Base-by-base conservation (phyloP, 192 early-diverging fungal species). In the Entomortierella lignicola region DNA sequence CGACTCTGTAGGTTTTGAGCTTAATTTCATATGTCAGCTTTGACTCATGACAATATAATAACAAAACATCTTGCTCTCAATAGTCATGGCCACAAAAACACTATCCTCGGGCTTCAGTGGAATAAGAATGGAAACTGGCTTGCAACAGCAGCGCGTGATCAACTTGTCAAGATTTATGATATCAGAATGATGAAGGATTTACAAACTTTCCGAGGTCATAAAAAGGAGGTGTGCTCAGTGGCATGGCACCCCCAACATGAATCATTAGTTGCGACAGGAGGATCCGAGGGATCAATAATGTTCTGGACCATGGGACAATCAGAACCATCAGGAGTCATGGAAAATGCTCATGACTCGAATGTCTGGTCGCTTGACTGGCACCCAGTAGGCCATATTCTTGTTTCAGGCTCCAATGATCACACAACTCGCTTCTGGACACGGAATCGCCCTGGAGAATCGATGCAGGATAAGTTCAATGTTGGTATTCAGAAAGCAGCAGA, bases 121-220 rank as follows among this genome's bases (percentile, higher is more conserved):
- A 99, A 99, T 80, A 89, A 89, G 47, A 99, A 99, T 84, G 98
- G 98, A 21, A 94, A 96, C 71, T 99, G 98, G 98, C 84, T 99
- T 4, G 89, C 93, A 4, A 96, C 93, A 17, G 94, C 93, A 0
- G 94, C 92, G 43, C 83, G 96, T 60, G 98, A 99, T 82, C 93
- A 96, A 63, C 73, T 95, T 41, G 83, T 99, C 32, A 94, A 97
- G 71, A 85, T 99, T 15, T 99, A 93, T 82, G 98, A 99, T 81
- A 94, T 99, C 27, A 85, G 98, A 10, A 95, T 90, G 50, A 93
- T 98, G 91, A 92, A 93, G 63, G 96, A 97, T 65, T 47, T 98
- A 55, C 91, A 94, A 64, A 87, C 89, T 5, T 96, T 98, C 72
- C 77, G 92, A 51, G 94, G 94, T 2, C 94, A 96, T 56, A 89